Conservation (phyloP, 768 basidiomycete species). For the Phaeotremella skinneri region DNA sequence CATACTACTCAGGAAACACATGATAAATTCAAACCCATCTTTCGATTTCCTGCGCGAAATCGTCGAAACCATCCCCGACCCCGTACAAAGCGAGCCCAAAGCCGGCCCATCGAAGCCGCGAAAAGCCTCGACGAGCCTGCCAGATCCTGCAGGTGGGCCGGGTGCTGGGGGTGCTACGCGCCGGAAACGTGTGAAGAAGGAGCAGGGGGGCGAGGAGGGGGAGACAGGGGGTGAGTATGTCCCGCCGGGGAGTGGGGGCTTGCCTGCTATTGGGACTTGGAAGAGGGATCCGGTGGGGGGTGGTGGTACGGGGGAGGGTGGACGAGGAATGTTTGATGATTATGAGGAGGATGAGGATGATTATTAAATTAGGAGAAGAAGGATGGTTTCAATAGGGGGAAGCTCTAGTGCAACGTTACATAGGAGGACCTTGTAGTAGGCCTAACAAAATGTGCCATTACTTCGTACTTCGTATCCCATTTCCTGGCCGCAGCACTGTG, state of each 20-base stretch:
- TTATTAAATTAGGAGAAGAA: slow-evolving; percentile 21
- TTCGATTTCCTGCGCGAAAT: slow-evolving; percentile 94
- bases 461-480: background rate
- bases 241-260: background rate
- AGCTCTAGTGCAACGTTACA: too few species aligned
- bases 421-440: too few species aligned
- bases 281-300: slow-evolving; percentile 39
- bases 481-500: background rate
- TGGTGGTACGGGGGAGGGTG: slow-evolving; percentile 52
- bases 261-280: slow-evolving; percentile 38
- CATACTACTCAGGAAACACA: slow-evolving; percentile 69
- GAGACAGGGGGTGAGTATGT: slow-evolving; percentile 4
- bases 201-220: slow-evolving; percentile 2
- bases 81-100: slow-evolving; percentile 65
- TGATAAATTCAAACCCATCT: slow-evolving; percentile 78
- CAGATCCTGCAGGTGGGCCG: slow-evolving; percentile 14
- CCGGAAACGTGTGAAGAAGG: slow-evolving; percentile 27
- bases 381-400: background rate
- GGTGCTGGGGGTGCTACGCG: slow-evolving; percentile 8
- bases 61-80: slow-evolving; percentile 80
- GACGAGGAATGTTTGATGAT: slow-evolving; percentile 49
- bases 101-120: slow-evolving; percentile 16
- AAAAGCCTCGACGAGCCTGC: slow-evolving; percentile 9
- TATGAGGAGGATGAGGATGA: slow-evolving; percentile 53
- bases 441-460: background rate